These are phyloP conservation scores for Trypanosoma scelopori DNA, from an alignment of 208 protist species.

Conservation along the genomic window DNA sequence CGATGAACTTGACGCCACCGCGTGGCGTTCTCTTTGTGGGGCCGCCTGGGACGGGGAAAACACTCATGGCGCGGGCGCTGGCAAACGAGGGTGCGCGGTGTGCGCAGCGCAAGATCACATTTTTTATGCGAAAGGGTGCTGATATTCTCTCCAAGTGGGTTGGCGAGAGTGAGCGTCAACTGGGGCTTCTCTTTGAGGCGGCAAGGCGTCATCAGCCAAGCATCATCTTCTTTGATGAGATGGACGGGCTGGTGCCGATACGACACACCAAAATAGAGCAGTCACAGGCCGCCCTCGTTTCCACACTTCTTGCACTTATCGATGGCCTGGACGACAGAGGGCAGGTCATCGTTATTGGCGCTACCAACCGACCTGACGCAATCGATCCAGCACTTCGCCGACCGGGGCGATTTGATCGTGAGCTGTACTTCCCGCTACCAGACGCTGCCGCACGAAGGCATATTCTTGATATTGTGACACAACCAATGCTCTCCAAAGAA, in stretches of 20 bases:
- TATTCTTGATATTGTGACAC: conserved; percentile 95
- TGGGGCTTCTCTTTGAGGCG: conserved; percentile 97
- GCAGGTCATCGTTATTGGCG: conserved; percentile 95
- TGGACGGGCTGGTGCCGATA: conserved; percentile 95
- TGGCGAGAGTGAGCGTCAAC: conserved; percentile 97
- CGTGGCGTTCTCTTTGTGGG: conserved; percentile 99
- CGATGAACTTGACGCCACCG: conserved; percentile 73
- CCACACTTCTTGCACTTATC: conserved; percentile 94
- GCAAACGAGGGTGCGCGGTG: conserved; percentile 97
- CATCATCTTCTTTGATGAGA: conserved; percentile 99
- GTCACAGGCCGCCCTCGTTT: conserved; percentile 81
- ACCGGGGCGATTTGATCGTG: conserved; percentile 96
- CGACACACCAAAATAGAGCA: conserved; percentile 81
- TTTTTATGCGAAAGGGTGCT: conserved; percentile 96
- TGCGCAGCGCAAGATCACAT: conserved; percentile 89
- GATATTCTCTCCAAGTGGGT: conserved; percentile 98
- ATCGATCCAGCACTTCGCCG: conserved; percentile 96
- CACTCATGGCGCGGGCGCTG: conserved; percentile 98
- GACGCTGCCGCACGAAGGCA: conserved; percentile 78
- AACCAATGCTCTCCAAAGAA: conserved; percentile 95
- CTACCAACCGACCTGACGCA: conserved; percentile 95
- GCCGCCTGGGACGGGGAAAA: conserved; percentile 99
- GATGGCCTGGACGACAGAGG: conserved; percentile 93
- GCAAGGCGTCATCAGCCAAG: conserved; percentile 92
- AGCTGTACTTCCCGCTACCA: conserved; percentile 90